Evolutionary conservation across 176 grass and related monocot species (phyloP).

Genomic region (Pontederia crassipes): DNA sequence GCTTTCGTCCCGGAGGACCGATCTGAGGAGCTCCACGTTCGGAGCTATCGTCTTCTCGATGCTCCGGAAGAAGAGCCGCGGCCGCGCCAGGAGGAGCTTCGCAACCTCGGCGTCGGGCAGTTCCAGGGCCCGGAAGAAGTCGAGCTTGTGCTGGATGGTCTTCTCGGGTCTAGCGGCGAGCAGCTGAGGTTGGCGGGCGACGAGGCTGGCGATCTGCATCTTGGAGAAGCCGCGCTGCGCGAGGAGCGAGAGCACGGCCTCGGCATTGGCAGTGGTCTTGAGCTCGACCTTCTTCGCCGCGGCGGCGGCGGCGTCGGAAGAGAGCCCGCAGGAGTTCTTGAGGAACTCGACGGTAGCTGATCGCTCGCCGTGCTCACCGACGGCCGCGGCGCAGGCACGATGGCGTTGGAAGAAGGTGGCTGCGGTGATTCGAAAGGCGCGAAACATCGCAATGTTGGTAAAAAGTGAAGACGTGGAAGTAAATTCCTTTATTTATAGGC

Average conservation of each 20-base stretch:
- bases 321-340: no score
- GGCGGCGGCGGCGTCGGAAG: neutral
- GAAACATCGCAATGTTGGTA: no score
- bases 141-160: conserved; percentile 20
- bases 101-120: conserved; percentile 5
- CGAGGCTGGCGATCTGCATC: conserved; percentile 8
- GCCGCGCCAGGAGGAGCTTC: conserved; percentile 11
- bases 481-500: no score
- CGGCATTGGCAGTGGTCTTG: neutral
- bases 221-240: conserved; percentile 15
- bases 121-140: conserved; percentile 11
- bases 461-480: no score
- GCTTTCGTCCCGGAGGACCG: neutral
- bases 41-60: conserved; percentile 11
- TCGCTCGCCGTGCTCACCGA: no score
- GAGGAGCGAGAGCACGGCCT: conserved; percentile 13
- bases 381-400: no score
- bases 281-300: neutral
- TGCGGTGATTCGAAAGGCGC: no score
- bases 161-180: conserved; percentile 4
- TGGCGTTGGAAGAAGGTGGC: no score
- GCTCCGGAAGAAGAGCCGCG: conserved; percentile 4
- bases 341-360: no score
- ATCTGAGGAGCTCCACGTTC: conserved; percentile 14
- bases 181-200: conserved; percentile 8